Conservation (phyloP, 768 basidiomycete species). For the Pisolithus sp. region DNA sequence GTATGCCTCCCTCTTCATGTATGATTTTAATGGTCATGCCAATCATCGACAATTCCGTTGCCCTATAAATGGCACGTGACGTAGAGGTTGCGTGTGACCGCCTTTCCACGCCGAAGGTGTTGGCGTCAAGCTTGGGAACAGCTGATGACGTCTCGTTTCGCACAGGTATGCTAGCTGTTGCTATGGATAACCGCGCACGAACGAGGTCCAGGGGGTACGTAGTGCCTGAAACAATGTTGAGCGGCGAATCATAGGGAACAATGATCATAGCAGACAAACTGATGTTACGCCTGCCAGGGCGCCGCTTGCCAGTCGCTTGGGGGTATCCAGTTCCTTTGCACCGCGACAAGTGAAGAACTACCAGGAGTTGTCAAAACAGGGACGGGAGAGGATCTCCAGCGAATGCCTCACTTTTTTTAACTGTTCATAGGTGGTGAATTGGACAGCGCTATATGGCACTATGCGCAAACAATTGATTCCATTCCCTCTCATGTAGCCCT, state of each 20-base stretch:
- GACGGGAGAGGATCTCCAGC: background rate
- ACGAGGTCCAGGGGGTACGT: conserved; percentile 95
- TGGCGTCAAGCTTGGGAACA: conserved; percentile 36
- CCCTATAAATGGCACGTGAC: conserved; percentile 33
- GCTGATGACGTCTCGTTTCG: conserved; percentile 19
- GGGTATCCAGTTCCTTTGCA: conserved; percentile 77
- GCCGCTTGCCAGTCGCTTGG: conserved; percentile 77
- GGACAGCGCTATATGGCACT: conserved; percentile 86
- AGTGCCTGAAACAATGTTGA: conserved; percentile 42
- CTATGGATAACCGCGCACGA: conserved; percentile 86
- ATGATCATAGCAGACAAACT: conserved; percentile 59
- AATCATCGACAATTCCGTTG: conserved; percentile 61
- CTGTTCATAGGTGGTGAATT: conserved; percentile 86
- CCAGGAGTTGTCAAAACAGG: conserved; percentile 23
- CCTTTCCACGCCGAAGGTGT: too few relatives aligned
- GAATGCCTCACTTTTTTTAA: conserved; percentile 64
- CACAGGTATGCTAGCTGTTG: conserved; percentile 69
- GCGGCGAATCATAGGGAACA: conserved; percentile 6
- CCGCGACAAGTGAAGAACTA: conserved; percentile 71
- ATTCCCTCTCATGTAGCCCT: conserved; percentile 92
- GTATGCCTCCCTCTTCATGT: conserved; percentile 86
- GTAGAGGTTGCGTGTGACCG: conserved; percentile 30
- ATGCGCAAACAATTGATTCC: conserved; percentile 89
- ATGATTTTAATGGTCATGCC: conserved; percentile 91
- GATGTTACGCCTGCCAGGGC: conserved; percentile 92